Conservation (phyloP, 495 filamentous ascomycete genomes). For the Neurospora tetraspora region DNA sequence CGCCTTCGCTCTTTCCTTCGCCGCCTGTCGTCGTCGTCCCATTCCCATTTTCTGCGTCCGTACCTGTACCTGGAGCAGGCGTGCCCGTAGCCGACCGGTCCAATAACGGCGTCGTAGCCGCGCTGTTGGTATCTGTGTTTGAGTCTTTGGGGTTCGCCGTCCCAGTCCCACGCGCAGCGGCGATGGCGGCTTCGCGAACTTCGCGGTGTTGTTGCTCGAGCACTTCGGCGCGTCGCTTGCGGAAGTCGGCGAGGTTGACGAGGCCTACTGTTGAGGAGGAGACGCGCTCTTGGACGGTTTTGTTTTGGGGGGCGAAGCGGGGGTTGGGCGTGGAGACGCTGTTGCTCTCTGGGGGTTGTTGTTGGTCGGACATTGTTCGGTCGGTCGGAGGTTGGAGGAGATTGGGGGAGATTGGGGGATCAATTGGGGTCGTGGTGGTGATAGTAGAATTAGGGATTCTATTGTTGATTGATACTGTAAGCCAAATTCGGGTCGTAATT, state of each 20-base stretch:
- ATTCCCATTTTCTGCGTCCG: not conserved
- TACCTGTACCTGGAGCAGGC: constrained; percentile 5
- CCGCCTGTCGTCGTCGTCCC: not conserved
- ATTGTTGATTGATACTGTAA: no score
- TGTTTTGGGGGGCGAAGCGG: constrained; percentile 69
- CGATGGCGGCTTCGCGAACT: constrained; percentile 53
- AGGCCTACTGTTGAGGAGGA: constrained; percentile 89
- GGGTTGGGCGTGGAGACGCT: no score
- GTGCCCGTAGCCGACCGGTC: constrained; percentile 32
- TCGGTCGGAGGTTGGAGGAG: no score
- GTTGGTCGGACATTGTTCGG: no score
- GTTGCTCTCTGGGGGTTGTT: no score
- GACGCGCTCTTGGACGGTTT: constrained; percentile 81
- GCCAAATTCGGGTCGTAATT: no score
- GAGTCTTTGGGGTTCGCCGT: no score
- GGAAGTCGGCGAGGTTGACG: constrained; percentile 86
- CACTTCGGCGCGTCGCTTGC: constrained; percentile 91
- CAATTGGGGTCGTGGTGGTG: no score
- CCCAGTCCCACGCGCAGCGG: constrained; percentile 22
- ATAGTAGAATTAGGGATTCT: fast-evolving
- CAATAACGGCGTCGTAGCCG: constrained; percentile 16
- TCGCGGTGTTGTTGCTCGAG: constrained; percentile 84
- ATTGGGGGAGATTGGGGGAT: no score
- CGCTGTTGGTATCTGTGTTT: constrained; percentile 7
- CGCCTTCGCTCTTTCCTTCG: constrained; percentile 35